phyloP scores from a whole-genome alignment of 768 basidiomycete genomes.

The Leccinum sublutescens region DNA sequence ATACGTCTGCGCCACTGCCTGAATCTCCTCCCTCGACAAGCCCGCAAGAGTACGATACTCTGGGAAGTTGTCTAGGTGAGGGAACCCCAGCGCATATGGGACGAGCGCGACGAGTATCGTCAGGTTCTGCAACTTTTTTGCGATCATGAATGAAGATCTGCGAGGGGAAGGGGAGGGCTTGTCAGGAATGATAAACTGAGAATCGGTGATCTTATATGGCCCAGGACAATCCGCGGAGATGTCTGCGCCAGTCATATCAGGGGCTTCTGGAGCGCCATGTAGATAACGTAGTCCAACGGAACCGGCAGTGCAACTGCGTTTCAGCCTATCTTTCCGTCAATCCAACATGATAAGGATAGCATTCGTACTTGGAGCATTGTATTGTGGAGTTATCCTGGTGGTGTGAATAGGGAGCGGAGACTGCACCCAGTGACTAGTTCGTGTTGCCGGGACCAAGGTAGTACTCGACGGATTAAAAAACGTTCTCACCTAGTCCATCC shows the following conservation, averaged over 20 bases:
- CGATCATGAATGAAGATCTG: not conserved
- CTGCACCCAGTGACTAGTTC: not conserved
- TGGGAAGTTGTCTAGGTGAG: conserved; percentile 16
- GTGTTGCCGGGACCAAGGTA: not conserved
- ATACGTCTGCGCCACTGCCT: conserved; percentile 11
- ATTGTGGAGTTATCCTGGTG: not conserved
- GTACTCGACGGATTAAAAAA: not conserved
- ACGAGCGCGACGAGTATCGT: conserved; percentile 3
- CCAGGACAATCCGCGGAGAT: not conserved
- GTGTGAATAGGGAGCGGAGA: not conserved
- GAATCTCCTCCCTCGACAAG: conserved; percentile 18
- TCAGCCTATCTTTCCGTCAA: not conserved
- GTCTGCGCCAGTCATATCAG: not conserved
- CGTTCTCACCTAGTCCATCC: not conserved
- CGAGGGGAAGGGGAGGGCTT: not conserved
- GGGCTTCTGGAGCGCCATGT: not conserved
- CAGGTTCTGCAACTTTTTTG: conserved; percentile 10
- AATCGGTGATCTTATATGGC: no score
- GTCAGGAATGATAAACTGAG: no score
- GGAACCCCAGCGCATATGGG: conserved; percentile 10
- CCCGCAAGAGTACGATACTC: conserved; percentile 22
- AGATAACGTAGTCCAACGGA: not conserved
- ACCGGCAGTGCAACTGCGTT: not conserved
- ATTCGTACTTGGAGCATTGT: not conserved
- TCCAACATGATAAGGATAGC: not conserved